Base-by-base conservation (phyloP, 306 rosid genomes). In the Prunus dulcis region DNA sequence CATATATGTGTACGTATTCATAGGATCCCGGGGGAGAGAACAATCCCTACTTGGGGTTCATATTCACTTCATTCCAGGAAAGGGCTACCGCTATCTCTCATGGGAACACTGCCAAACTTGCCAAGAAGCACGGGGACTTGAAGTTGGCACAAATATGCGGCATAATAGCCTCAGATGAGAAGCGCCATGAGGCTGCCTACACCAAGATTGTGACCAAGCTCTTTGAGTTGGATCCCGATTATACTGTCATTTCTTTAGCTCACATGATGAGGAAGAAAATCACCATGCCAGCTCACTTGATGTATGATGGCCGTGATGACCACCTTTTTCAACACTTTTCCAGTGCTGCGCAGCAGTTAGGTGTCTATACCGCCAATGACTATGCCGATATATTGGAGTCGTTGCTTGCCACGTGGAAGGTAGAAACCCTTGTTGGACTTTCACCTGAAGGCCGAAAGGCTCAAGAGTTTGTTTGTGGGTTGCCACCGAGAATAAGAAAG, bases 211-310 rank as follows among this genome's bases (percentile, higher is more conserved):
- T 80, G 12, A 95, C 91, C 57, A 93, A 93, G 95, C 87, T 93
- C 58, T 89, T 91, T 76, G 96, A 91, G 88, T 66, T 93, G 28
- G 98, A 93, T 78, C 95, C 96, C 3, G 93, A 93, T 76, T 96
- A 89, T 27, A 86, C 96, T 8, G 89, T 93, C 0, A 4, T 80
- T 64, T 88, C 93, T 1, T 93, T 93, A 78, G 95, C 96, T n/a
- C 95, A 91, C 86, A 93, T 93, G 96, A 93, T 93, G 98, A 89
- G 88, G 89, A 93, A 91, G 93, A 93, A 91, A 69, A 87, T 93
- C 41, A 75, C 95, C 15, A 93, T 93, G 96, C 96, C 98, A 23
- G 98, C 98, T 3, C 98, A 93, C 82, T 82, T 93, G 73, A 93
- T 93, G 98, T 93, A 85, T 55, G 98, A 93, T 64, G 98, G 98